Base-by-base conservation (phyloP, 495 filamentous ascomycete species). In the Penicillium odoratum region DNA sequence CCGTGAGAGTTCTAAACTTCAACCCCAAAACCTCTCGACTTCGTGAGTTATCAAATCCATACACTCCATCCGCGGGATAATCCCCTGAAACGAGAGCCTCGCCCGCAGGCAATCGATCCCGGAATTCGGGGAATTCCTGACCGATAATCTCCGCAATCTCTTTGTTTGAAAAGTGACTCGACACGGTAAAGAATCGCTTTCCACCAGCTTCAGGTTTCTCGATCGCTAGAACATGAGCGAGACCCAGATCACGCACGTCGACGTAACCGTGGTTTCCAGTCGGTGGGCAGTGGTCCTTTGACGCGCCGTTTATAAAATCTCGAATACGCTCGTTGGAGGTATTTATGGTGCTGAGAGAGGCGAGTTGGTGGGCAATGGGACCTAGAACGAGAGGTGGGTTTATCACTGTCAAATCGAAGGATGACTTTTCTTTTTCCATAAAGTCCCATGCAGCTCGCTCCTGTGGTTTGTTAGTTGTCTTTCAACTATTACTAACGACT, bases 361-460 rank as follows among this genome's bases (percentile, higher is more conserved):
- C 75, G 10, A 84, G 70, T 36, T 74, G 74, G 56, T 78, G 74
- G 38, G 71, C 69, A 25, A 86, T 72, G 0, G 87, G 87, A 0
- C 87, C 87, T 8, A 82, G 71, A 9, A 89, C 81, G 18, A 85
- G 72, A 1, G 86, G 81, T 11, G 85, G 85, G 59, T 81, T 82
- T 55, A 89, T 74, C 2, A 87, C 88, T 3, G 79, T 69, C 6
- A 94, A 55, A 13, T 79, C 76, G 60, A 90, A 90, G 48, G 74
- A 76, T 0, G 84, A 85, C 56, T 85, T 83, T 63, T 86, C 79
- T 25, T 78, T 75, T 70, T 83, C 78, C 8, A 88, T 66, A 59
- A 88, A 89, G 3, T 86, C 79, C 86, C 86, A 89, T 2, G 86
- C 87, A 0, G 85, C 85, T 54, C 75, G 74, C 63, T 87, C 83